Conservation (phyloP, 495 filamentous ascomycete genomes). For the Aspergillus baeticus region DNA sequence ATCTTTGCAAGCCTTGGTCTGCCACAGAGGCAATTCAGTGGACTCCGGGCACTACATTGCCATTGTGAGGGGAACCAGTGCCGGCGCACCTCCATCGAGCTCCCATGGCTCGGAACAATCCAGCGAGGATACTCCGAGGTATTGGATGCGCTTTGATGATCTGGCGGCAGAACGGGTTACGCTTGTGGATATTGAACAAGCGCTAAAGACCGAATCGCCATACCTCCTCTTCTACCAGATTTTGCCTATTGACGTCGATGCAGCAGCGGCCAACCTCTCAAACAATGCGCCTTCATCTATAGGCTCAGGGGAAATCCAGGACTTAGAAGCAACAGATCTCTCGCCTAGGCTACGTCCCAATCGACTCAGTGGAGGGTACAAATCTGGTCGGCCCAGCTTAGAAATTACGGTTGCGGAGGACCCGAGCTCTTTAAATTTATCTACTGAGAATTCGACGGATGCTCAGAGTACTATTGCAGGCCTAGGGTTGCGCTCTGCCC, state of each 20-base stretch:
- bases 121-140: slow-evolving; percentile 54
- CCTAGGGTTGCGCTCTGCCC: slow-evolving; percentile 37
- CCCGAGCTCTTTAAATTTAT: background rate
- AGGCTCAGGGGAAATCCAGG: slow-evolving; percentile 41
- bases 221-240: slow-evolving; percentile 97
- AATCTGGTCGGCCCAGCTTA: slow-evolving; percentile 39
- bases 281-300: slow-evolving; percentile 58
- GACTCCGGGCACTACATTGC: slow-evolving; percentile 90
- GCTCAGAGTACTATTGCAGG: slow-evolving; percentile 30
- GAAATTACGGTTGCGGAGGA: slow-evolving; percentile 38
- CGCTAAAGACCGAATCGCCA: slow-evolving; percentile 79
- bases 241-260: slow-evolving; percentile 74
- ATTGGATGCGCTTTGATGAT: slow-evolving; percentile 93
- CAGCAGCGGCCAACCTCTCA: slow-evolving; percentile 49
- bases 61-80: slow-evolving; percentile 65
- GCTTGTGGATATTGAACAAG: slow-evolving; percentile 73
- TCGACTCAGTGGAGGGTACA: slow-evolving; percentile 23
- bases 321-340: slow-evolving; percentile 25
- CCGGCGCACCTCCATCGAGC: slow-evolving; percentile 44
- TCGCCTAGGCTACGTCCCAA: slow-evolving; percentile 18
- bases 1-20: slow-evolving; percentile 82
- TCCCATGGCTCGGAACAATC: slow-evolving; percentile 49
- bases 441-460: slow-evolving; percentile 8
- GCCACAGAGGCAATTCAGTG: slow-evolving; percentile 85
- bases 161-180: slow-evolving; percentile 68